Evolutionary conservation across 805 yeast species (phyloP).

Genomic region (Wickerhamiella cacticola): DNA sequence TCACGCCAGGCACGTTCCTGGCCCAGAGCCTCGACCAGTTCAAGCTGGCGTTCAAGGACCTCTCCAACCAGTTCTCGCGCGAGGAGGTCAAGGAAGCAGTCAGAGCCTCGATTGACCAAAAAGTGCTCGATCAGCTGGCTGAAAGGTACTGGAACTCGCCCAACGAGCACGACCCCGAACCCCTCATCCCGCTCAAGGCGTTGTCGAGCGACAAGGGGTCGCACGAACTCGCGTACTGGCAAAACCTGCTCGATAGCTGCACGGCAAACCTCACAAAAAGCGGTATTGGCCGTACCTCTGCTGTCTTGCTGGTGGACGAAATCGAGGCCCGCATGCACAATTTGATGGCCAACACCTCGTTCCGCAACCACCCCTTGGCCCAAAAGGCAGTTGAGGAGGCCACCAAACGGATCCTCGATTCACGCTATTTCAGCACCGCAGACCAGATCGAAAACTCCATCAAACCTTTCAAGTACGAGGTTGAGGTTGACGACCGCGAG

Average conservation of each 20-base stretch:
- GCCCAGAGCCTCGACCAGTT: conserved; percentile 84
- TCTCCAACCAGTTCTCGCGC: conserved; percentile 71
- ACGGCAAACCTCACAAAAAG: conserved; percentile 76
- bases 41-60: conserved; percentile 75
- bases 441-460: conserved; percentile 98
- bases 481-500: conserved; percentile 90
- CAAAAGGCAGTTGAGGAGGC: conserved; percentile 72
- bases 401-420: conserved; percentile 62
- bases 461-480: conserved; percentile 94
- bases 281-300: conserved; percentile 86
- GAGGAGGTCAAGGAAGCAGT: conserved; percentile 67
- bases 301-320: conserved; percentile 70
- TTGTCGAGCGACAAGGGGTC: conserved; percentile 40
- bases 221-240: conserved; percentile 71
- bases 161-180: conserved; percentile 20
- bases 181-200: conserved; percentile 8
- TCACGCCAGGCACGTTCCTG: conserved; percentile 88
- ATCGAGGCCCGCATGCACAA: conserved; percentile 65
- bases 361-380: conserved; percentile 79
- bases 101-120: conserved; percentile 78
- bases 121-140: conserved; percentile 74
- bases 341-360: conserved; percentile 59
- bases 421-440: conserved; percentile 79
- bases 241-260: conserved; percentile 69
- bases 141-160: conserved; percentile 85